Base-by-base conservation (phyloP, 169 alveolate species). In the Nephromyces sp. region DNA sequence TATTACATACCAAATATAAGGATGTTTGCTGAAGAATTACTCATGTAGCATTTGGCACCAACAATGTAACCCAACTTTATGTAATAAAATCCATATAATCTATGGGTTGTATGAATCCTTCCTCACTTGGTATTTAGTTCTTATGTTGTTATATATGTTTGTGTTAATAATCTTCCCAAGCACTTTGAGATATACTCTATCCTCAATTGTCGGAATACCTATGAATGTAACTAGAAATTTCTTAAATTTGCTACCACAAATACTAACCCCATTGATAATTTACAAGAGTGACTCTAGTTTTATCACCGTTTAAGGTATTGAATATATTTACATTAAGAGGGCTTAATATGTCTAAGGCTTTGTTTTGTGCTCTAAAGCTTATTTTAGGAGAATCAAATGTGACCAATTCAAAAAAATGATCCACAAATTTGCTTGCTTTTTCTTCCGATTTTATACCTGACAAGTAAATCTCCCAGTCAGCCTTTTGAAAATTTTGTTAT, bases 141-240 rank as follows among this genome's bases (percentile, higher is more conserved):
- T 77, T 21, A 77, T 77, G 2, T 72, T 51, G 32, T 77, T 78
- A 32, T 53, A 77, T 6, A 77, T 66, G 25, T 72, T 35, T 27
- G 79, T 53, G 64, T 77, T 77, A 34, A 77, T 69, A 66, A 77
- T 68, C 32, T 62, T 75, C 3, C 69, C 30, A 3, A 77, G 53
- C 8, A 77, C 70, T 6, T 68, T 68, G 3, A 77, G 78, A 51
- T 77, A 70, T 53, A 77, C 83, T 15, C 83, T 71, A 3, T 77
- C 83, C 34, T 69, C 83, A 32, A 77, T 77, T 6, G 83, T 68
- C 1, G 83, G 83, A 61, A 77, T 61, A 32, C 83, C 83, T 43
- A 43, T 15, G n/a, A 43, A 43, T 43, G 57, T 43, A 43, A 43
- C 57, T 43, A 15, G n/a, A n/a, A n/a, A n/a, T n/a, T n/a, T n/a